phyloP scores from a whole-genome alignment of 176 grass and related monocot genomes.

The Zoysia pacifica region DNA sequence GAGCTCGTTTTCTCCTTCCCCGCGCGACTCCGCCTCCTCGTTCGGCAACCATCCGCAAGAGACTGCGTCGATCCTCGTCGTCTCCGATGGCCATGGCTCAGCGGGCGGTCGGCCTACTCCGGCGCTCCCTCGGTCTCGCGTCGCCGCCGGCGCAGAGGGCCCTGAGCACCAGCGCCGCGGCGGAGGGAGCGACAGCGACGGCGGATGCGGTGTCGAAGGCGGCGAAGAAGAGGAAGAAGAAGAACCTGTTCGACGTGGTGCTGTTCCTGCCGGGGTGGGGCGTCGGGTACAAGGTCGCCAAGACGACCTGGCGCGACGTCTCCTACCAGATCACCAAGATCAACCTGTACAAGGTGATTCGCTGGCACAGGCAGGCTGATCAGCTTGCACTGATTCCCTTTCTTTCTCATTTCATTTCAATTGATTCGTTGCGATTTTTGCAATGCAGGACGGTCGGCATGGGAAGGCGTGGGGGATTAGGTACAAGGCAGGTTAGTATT shows the following conservation, averaged over 20 bases:
- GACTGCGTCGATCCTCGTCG: background rate
- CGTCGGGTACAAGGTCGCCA: slow-evolving; percentile 84
- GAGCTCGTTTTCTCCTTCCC: background rate
- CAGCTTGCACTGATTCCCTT: background rate
- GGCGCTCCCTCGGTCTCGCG: slow-evolving; percentile 25
- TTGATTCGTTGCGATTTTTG: background rate
- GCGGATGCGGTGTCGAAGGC: slow-evolving; percentile 34
- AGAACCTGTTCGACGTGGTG: slow-evolving; percentile 88
- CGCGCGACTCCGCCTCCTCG: background rate
- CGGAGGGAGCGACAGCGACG: background rate
- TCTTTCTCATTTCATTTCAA: background rate
- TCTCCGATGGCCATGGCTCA: slow-evolving; percentile 22
- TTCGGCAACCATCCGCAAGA: background rate
- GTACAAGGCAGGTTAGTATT: slow-evolving; percentile 75
- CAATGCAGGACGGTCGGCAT: slow-evolving; percentile 72
- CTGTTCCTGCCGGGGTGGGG: slow-evolving; percentile 90
- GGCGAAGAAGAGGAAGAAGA: slow-evolving; percentile 70
- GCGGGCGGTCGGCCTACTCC: slow-evolving; percentile 33
- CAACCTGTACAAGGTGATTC: slow-evolving; percentile 87
- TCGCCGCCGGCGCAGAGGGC: slow-evolving; percentile 27
- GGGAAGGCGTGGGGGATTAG: slow-evolving; percentile 91
- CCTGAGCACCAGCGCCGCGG: slow-evolving; percentile 31
- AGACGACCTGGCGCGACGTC: slow-evolving; percentile 88
- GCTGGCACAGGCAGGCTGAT: background rate
- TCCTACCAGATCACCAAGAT: slow-evolving; percentile 91